A percentile compares a stretch with the other conserved stretches of the same genome.
These are phyloP conservation scores for Clitopilus hobsonii DNA, from an alignment of 768 basidiomycete species.

Conservation along the genomic window DNA sequence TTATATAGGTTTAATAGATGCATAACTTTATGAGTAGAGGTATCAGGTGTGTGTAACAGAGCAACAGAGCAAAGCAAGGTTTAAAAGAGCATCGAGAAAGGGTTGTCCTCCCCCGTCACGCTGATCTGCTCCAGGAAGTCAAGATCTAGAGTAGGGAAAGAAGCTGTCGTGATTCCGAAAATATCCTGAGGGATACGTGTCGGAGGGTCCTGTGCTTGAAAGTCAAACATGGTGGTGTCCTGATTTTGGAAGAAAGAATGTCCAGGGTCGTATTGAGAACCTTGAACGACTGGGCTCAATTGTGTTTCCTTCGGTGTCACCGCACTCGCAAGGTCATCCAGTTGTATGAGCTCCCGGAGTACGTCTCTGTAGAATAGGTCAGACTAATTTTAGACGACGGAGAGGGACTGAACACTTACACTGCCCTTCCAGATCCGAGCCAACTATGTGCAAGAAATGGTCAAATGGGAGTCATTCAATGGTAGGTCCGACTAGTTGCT, in stretches of 20 bases:
- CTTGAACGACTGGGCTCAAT: not conserved
- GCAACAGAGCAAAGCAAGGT: not conserved
- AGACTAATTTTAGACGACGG: not conserved
- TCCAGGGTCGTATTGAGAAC: not conserved
- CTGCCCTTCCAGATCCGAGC: conserved; percentile 35
- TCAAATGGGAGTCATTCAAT: too few relatives aligned
- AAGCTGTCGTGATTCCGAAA: not conserved
- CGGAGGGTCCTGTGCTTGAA: not conserved
- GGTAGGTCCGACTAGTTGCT: too few relatives aligned
- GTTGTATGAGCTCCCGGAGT: conserved; percentile 22
- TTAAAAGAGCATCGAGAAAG: not conserved
- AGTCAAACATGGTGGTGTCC: not conserved
- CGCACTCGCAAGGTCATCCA: not conserved
- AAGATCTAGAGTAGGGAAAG: not conserved
- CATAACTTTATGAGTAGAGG: not conserved
- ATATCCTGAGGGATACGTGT: not conserved
- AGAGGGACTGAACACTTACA: conserved; percentile 19
- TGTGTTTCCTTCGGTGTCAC: not conserved
- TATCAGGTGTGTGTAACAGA: not conserved
- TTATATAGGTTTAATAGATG: not conserved
- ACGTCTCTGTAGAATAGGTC: conserved; percentile 28
- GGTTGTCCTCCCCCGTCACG: not conserved
- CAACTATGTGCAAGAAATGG: conserved; percentile 33
- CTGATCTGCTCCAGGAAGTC: not conserved
- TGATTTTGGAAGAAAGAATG: not conserved